These are phyloP conservation scores for Eudorina sp. DNA, from an alignment of 139 green algal species.

Conservation along the genomic window DNA sequence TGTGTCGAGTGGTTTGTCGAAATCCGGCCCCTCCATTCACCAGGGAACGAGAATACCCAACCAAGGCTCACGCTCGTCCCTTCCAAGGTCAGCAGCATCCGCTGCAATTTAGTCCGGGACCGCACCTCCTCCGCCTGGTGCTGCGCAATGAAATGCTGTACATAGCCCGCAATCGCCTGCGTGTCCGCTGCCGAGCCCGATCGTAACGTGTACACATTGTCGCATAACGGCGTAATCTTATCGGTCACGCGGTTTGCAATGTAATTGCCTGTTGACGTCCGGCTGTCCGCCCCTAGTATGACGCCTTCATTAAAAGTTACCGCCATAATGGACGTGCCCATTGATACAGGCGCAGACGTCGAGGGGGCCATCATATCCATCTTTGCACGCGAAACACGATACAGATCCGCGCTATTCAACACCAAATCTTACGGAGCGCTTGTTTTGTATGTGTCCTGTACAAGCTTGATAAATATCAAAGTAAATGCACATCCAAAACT, in stretches of 20 bases:
- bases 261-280: conserved; percentile 90
- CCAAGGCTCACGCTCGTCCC: no score
- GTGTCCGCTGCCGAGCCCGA: conserved; percentile 74
- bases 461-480: no score
- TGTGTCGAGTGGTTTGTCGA: no score
- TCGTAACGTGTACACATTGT: conserved; percentile 72
- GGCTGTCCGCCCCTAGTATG: conserved; percentile 85
- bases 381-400: no score
- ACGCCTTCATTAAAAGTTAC: conserved; percentile 90
- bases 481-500: no score
- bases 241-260: conserved; percentile 93
- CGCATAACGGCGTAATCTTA: conserved; percentile 84
- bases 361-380: background rate
- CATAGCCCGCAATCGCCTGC: conserved; percentile 72
- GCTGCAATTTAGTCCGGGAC: no score
- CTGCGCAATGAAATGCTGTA: conserved; percentile 76
- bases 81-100: no score
- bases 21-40: no score
- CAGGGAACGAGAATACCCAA: no score
- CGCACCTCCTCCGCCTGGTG: conserved; percentile 79
- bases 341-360: conserved; percentile 25
- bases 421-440: no score
- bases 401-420: no score
- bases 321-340: conserved; percentile 94
- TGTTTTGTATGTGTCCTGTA: no score